Evolutionary conservation across 2,329 filamentous ascomycete genomes (phyloP), one percentile per base, ranked within the genome.

Genomic region (Calonectria fujianensis): DNA sequence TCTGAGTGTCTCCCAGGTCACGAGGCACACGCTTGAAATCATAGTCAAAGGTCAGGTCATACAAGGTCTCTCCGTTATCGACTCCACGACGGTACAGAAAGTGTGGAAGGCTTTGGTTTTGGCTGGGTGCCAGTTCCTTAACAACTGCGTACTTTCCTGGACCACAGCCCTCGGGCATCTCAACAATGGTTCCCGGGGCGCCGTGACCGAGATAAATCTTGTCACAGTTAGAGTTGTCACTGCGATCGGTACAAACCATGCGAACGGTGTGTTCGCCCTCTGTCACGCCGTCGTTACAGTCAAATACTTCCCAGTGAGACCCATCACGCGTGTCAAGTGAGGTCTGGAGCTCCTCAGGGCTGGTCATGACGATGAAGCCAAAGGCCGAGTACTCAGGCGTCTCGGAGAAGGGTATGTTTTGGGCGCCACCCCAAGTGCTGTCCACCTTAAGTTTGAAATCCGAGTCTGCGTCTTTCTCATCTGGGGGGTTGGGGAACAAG

Each of bases 11-110:
- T 9, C 51, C 51, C 29, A 54, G 51, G 16, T 54, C 51, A 11
- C 51, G 51, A 54, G 51, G 51, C 51, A 54, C 51, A 10, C 51
- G 51, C 29, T 6, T 54, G 51, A 54, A 54, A n/a, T 54, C 51
- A 32, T 54, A 54, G 29, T 54, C 51, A 54, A 54, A 54, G 29
- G 51, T 54, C 51, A 54, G 18, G 16, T 54, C 51, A n/a, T 54
- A 54, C n/a, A 54, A 5, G 6, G 29, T 14, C 10, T 54, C 51
- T 20, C 27, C 16, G 29, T 10, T 11, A 9, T 31, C 51, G 7
- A 54, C 14, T 18, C 51, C 51, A 16, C 51, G 51, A 18, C 6
- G 51, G 16, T 54, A 54, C 29, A 54, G 51, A 54, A 20, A n/a
- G 29, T n/a, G 51, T 8, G 51, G 51, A 32, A 54, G 51, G 18